Evolutionary conservation across 495 filamentous ascomycete species (phyloP), one percentile per base, ranked within the genome.

Genomic region (Recurvomyces mirabilis): DNA sequence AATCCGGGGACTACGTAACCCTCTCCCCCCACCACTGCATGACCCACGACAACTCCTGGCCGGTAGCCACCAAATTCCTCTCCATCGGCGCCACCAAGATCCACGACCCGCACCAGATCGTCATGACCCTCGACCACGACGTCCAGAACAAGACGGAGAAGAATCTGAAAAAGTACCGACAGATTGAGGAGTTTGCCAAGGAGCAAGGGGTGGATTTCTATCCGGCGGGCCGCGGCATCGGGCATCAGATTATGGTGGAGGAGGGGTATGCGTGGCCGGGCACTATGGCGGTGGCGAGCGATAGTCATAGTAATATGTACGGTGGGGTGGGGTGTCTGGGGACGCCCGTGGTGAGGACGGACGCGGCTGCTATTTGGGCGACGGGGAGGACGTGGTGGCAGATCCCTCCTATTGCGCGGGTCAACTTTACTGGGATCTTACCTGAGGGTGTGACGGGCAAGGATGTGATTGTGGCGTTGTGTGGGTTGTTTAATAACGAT

Each of bases 41-140:
- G 79, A 88, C 86, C 0, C 89, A 98, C 64, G 91, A 98, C 62
- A 95, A 98, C 65, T 78, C 78, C 0, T 93, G 79, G 81, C 84
- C 88, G 1, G 80, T 93, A 0, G 80, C 82, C 0, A 56, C 72
- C 34, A 94, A 98, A 63, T 93, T 87, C 68, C 81, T 85, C 76
- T 78, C 75, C 0, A 89, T 93, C 36, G 87, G 87, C n/a, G 87
- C 86, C 1, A 68, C 79, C 17, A 71, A 77, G 53, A 69, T 94
- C 43, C 68, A 86, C 54, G 63, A 86, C 60, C 71, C 71, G n/a
- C 47, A 65, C 4, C 87, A 93, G 66, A 69, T 93, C 6, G 82
- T 94, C 41, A 82, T 93, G 75, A 84, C 88, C 0, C 71, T 96
- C 5, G 89, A 96, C 60, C 91, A 95, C 57, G 88, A 96, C 52